A percentile compares a stretch with the other conserved stretches of the same genome.
These are phyloP conservation scores for Gypsophila paniculata DNA, from an alignment of 179 eudicot species.

Conservation along the genomic window DNA sequence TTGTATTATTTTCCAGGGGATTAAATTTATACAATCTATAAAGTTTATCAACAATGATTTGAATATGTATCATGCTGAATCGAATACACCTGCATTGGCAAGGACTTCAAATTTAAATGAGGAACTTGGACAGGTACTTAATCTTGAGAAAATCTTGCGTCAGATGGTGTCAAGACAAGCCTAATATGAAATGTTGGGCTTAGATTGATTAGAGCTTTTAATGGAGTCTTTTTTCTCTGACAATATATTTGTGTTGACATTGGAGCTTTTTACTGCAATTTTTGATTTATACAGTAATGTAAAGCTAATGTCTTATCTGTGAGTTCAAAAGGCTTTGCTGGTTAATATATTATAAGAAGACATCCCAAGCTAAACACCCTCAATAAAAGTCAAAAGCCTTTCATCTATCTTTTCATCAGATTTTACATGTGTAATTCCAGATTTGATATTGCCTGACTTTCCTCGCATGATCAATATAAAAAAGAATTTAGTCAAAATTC, in stretches of 20 bases:
- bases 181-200: background rate
- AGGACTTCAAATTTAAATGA: conserved; percentile 97
- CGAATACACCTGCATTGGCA: conserved; percentile 91
- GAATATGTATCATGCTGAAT: conserved; percentile 84
- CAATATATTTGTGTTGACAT: background rate
- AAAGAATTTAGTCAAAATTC: background rate
- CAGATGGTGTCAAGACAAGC: background rate
- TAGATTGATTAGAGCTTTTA: background rate
- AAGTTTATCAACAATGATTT: conserved; percentile 91
- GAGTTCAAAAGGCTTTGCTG: conserved; percentile 4
- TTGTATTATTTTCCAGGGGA: conserved; percentile 50
- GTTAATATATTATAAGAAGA: too few species aligned
- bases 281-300: background rate
- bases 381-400: background rate
- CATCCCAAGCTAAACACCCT: conserved; percentile 1
- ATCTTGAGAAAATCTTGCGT: conserved; percentile 1
- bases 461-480: background rate
- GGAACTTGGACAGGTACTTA: conserved; percentile 97
- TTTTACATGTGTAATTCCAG: background rate
- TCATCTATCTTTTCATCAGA: too few species aligned
- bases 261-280: background rate
- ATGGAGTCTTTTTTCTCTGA: background rate
- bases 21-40: conserved; percentile 84
- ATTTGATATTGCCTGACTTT: conserved; percentile 12
- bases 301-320: background rate